Conservation (phyloP, 352 stramenopile species). For the Pythium vanterpoolii region DNA sequence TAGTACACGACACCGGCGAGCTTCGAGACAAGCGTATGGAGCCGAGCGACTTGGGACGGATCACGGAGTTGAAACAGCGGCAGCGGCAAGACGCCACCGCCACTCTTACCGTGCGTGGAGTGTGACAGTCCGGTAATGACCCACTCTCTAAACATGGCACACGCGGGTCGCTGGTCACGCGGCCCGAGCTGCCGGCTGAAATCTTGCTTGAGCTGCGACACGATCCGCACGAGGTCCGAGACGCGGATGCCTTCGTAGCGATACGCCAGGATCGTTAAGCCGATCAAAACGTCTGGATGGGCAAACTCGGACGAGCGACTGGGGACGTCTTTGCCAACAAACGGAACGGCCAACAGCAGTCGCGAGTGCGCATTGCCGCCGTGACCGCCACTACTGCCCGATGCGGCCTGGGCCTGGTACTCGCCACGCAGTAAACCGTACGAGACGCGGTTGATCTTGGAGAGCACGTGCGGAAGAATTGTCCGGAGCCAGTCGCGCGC, state of each 20-base stretch:
- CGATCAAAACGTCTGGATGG: constrained; percentile 96
- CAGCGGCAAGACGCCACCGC: constrained; percentile 83
- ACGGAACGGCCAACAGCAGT: constrained; percentile 96
- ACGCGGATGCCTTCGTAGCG: constrained; percentile 88
- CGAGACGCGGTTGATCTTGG: constrained; percentile 99
- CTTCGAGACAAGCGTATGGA: constrained; percentile 94
- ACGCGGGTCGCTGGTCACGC: constrained; percentile 73
- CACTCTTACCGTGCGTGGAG: constrained; percentile 29
- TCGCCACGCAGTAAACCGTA: constrained; percentile 94
- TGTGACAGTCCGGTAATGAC: constrained; percentile 42
- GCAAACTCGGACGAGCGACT: constrained; percentile 98
- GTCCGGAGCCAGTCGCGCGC: constrained; percentile 96
- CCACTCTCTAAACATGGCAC: constrained; percentile 79
- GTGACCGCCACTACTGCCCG: constrained; percentile 55
- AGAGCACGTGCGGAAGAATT: constrained; percentile 97
- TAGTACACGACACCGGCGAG: constrained; percentile 96
- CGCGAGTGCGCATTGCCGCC: constrained; percentile 95
- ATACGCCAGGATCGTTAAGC: constrained; percentile 89
- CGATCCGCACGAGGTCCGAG: constrained; percentile 79
- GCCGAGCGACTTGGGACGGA: constrained; percentile 92
- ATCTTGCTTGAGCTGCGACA: constrained; percentile 88
- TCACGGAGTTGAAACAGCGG: constrained; percentile 97
- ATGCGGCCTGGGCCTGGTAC: constrained; percentile 42
- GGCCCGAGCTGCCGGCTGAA: constrained; percentile 84
- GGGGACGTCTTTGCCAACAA: constrained; percentile 99